Base-by-base conservation (phyloP, 768 basidiomycete genomes). In the Dioszegia aurantiaca region DNA sequence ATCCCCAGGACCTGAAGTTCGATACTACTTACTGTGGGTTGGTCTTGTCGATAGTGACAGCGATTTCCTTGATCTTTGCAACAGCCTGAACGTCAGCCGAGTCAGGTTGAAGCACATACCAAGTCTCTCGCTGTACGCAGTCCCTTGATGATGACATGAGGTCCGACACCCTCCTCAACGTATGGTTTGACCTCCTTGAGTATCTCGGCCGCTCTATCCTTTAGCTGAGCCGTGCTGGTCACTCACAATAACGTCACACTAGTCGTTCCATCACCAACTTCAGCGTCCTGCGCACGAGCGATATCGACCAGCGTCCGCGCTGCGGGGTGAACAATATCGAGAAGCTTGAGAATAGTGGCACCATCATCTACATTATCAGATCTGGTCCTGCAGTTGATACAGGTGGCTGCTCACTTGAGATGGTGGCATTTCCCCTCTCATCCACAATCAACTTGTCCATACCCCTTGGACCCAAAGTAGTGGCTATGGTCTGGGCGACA, bases 371-470 rank as follows among this genome's bases (percentile, higher is more conserved):
- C 12, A 19, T 43, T 42, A 41, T 37, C 48, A 17, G 16, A 39
- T 4, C n/a, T n/a, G n/a, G n/a, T 6, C 19, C 4, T 12, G 21
- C 33, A 19, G 4, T 4, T 11, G 49, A 37, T n/a, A 23, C 3
- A n/a, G 41, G 12, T 21, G n/a, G 14, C 2, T 43, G 53, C 74
- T 59, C 56, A 76, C 75, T 99, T 21, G 95, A 98, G 74, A 99
- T 99, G 80, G 95, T 94, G 9, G 95, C 91, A 60, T 93, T 88
- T 48, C 95, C 94, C 56, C 92, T 85, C 59, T 89, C 87, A 60
- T 87, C 87, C 1, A 97, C 94, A 65, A 95, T 95, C 56, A 98
- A 81, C 77, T 97, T 98, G 78, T 99, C 95, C 95, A 99, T 98
- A 62, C 95, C 95, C 59, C 95, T 82, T 8, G 95, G 95, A 14